These are phyloP conservation scores for Pachyrhizus erosus DNA, from an alignment of 306 rosid genomes.

Conservation along the genomic window DNA sequence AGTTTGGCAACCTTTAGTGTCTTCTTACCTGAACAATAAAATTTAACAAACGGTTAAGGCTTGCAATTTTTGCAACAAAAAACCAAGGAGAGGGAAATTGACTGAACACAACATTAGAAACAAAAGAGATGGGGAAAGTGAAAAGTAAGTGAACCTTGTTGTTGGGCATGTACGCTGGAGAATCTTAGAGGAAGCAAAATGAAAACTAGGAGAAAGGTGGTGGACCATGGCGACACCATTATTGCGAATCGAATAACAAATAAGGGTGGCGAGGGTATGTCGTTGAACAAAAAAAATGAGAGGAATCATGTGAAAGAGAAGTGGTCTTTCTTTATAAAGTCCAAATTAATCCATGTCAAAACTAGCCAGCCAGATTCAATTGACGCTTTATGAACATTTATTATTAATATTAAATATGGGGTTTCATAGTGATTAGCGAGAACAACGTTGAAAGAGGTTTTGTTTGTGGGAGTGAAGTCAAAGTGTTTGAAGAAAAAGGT, in stretches of 20 bases:
- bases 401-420: neutral
- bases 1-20: neutral
- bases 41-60: neutral
- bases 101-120: neutral
- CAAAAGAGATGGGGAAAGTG: neutral
- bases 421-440: slow-evolving; percentile 29
- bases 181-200: slow-evolving; percentile 43
- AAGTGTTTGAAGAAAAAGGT: slow-evolving; percentile 43
- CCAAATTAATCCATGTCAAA: slow-evolving; percentile 50
- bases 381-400: neutral
- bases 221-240: slow-evolving; percentile 53
- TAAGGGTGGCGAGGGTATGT: slow-evolving; percentile 17
- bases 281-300: slow-evolving; percentile 32
- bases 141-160: slow-evolving; percentile 46
- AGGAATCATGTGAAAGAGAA: slow-evolving; percentile 41
- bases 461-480: neutral
- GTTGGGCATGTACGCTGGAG: slow-evolving; percentile 38
- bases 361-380: slow-evolving; percentile 5
- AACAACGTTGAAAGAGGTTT: slow-evolving; percentile 36
- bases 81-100: neutral
- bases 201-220: slow-evolving; percentile 40
- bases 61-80: neutral
- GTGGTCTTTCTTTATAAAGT: slow-evolving; percentile 42
- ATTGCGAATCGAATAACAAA: slow-evolving; percentile 18
- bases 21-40: slow-evolving; percentile 33